Base-by-base conservation (phyloP, 1,139 yeast species). In the Yamadazyma atlantica region DNA sequence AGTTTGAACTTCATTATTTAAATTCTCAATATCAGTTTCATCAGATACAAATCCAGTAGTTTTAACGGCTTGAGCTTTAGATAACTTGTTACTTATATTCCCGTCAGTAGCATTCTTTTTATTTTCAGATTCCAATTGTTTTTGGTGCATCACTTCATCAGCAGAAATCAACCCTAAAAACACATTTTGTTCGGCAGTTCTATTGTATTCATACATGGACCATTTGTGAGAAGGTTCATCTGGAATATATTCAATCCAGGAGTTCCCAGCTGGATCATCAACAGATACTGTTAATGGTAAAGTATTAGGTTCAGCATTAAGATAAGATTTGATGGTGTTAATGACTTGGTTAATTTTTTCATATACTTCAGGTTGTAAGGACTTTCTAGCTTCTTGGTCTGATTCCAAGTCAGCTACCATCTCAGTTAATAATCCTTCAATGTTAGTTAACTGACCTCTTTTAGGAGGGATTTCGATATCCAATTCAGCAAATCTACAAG, bases 241-340 rank as follows among this genome's bases (percentile, higher is more conserved):
- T 15, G 97, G 97, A 41, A 78, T 64, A 57, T 77, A 89, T 58
- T 89, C 96, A 40, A 94, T 82, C 96, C 97, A 94, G 2, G 97
- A 90, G 65, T 94, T 92, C 15, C 99, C 99, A 1, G 97, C 79
- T 24, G 98, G 97, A 63, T 92, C 99, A 60, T 90, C 97, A 14
- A 89, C 66, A 13, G 78, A 71, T 37, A 94, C 75, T 0, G 95
- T 86, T 45, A 92, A 58, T 2, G 98, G 98, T 42, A 89, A 65
- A 11, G 78, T 74, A 26, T 76, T 80, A 39, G 76, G 77, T 41
- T 81, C 81, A 41, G 88, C 92, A 18, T 74, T 72, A 19, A 87
- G 67, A 40, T 73, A 78, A 6, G 74, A 62, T 43, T 70, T 63
- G 28, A 89, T 81, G 51, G 78, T 83, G 22, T 54, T 59, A 41